phyloP scores from a whole-genome alignment of 192 early-diverging fungal species.

The Rhizoclosmatium sp. region DNA sequence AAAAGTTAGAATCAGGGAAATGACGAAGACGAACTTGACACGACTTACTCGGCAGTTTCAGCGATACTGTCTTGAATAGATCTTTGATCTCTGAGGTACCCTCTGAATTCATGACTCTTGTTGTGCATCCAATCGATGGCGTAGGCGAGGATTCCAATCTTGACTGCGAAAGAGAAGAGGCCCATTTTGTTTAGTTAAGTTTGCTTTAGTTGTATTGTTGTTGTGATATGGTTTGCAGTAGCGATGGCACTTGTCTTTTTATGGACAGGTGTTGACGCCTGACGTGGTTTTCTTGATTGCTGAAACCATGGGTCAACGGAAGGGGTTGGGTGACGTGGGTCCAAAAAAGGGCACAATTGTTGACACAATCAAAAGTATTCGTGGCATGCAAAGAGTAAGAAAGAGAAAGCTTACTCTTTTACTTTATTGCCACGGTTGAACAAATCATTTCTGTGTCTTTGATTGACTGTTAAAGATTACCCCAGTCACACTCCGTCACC shows the following conservation, averaged over 20 bases:
- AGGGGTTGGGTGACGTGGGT: neutral
- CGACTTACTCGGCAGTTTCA: neutral
- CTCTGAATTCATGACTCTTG: neutral
- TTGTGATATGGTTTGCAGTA: neutral
- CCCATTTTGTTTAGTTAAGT: conserved; percentile 28
- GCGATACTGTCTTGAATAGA: conserved; percentile 7
- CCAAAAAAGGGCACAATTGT: neutral
- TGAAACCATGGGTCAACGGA: neutral
- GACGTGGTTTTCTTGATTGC: neutral
- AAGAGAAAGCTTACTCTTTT: too few species aligned
- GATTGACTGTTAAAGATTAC: too few species aligned
- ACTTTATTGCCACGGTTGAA: too few species aligned
- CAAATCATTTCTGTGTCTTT: too few species aligned
- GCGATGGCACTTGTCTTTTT: neutral
- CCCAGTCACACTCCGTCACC: too few species aligned
- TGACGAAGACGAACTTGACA: neutral
- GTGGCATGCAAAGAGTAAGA: too few species aligned
- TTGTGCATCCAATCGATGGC: conserved; percentile 37
- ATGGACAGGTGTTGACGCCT: neutral
- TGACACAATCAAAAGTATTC: neutral
- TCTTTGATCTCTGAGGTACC: neutral
- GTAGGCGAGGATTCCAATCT: conserved; percentile 39
- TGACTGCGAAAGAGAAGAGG: conserved; percentile 38
- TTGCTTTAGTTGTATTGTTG: conserved; percentile 4
- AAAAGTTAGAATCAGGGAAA: neutral